Percentiles rank a stretch among this genome's conserved stretches.
Conservation (phyloP, 1,284 basidiomycete species). For the Amylostereum areolatum region DNA sequence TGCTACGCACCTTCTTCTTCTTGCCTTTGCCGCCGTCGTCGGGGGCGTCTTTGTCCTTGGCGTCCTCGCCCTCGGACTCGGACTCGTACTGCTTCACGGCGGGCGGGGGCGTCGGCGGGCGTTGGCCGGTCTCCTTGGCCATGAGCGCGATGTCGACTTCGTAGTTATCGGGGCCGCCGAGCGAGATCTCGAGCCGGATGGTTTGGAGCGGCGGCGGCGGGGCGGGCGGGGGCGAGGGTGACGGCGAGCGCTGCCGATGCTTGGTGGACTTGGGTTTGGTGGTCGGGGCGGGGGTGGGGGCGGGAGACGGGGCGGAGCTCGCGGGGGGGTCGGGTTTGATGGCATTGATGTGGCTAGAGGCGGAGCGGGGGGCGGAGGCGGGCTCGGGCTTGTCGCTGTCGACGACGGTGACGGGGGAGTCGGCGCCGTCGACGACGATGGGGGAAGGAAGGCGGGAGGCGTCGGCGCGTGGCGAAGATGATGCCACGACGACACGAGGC, state of each 20-base stretch:
- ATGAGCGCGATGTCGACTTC: slow-evolving; percentile 59
- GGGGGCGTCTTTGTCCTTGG: slow-evolving; percentile 27
- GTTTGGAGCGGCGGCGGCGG: slow-evolving; percentile 54
- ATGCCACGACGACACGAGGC: slow-evolving; percentile 5
- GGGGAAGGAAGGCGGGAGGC: slow-evolving; percentile 19
- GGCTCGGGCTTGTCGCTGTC: slow-evolving; percentile 9
- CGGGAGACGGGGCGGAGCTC: slow-evolving; percentile 3
- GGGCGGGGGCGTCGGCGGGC: slow-evolving; percentile 47
- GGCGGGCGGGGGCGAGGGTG: slow-evolving; percentile 49
- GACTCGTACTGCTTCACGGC: slow-evolving; percentile 43
- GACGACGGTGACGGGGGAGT: slow-evolving; percentile 20
- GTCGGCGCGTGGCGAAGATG: slow-evolving; percentile 11
- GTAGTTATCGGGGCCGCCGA: slow-evolving; percentile 69
- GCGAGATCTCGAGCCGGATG: slow-evolving; percentile 59
- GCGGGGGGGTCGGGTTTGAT: neutral
- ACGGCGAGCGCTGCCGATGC: slow-evolving; percentile 46
- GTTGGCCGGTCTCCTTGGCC: slow-evolving; percentile 60
- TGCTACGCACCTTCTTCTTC: slow-evolving; percentile 31
- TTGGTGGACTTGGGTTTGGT: slow-evolving; percentile 40
- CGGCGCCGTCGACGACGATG: slow-evolving; percentile 9
- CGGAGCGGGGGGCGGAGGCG: neutral
- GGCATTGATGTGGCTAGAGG: too few species aligned
- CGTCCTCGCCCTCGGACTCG: slow-evolving; percentile 45
- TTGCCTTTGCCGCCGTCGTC: slow-evolving; percentile 20
- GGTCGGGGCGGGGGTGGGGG: slow-evolving; percentile 14